Evolutionary conservation across 257 asterid genomes (phyloP), one percentile per base, ranked within the genome.

Genomic region (Solanum tarapatanum): DNA sequence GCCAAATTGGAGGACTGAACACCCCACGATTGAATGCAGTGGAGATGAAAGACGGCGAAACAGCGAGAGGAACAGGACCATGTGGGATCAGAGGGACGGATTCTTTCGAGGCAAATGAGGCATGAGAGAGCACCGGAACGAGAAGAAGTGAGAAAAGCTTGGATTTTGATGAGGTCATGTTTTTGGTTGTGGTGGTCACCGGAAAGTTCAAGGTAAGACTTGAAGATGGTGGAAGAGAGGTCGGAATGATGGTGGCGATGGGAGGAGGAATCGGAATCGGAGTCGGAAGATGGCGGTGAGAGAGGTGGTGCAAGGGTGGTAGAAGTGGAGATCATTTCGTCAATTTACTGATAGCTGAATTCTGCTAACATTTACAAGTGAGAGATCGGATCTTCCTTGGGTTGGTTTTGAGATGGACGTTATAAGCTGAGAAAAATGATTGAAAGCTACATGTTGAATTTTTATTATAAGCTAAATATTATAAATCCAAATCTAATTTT

Each of bases 11-110:
- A 92, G 91, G 97, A 94, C 69, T 95, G 98, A 24, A 84, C 94
- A 58, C 98, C 95, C 99, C 99, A 96, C 16, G 98, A 96, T 79
- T 96, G 99, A 90, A 96, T 96, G 89, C 99, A 96, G 88, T 84
- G 91, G 87, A 96, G 98, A 92, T 96, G 98, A 94, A 96, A 94
- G 83, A 95, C 91, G 72, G 96, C 98, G 93, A 92, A 95, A 92
- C 98, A 96, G 79, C 94, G 93, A 72, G 95, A 88, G 87, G 95
- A 88, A 92, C 98, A 96, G 87, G 98, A 94, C 99, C 99, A 96
- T 10, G 98, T 94, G 86, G 99, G 98, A 74, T 95, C 97, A 36
- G 94, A 84, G 89, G 95, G 94, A 84, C 92, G 93, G 92, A 95
- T 93, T 77, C 98, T 95, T 87, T 95, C 98, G 60, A 96, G 99